Percentiles rank a stretch among this genome's conserved stretches.
These are phyloP conservation scores for Penicillium subrubescens DNA, from an alignment of 495 filamentous ascomycete genomes.

Conservation along the genomic window DNA sequence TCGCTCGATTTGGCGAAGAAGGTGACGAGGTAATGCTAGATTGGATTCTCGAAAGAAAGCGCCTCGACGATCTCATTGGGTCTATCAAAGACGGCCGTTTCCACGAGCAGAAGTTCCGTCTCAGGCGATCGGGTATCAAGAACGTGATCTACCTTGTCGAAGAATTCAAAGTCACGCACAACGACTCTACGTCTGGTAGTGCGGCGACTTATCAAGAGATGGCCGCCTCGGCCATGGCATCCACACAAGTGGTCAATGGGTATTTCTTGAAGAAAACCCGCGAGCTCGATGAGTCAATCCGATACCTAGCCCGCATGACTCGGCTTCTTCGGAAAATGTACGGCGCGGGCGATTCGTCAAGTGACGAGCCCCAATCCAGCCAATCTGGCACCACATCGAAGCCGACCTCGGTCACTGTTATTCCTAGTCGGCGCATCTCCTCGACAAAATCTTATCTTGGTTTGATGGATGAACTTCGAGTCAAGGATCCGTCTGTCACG, in stretches of 20 bases:
- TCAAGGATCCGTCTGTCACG: constrained; percentile 47
- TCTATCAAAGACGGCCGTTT: constrained; percentile 85
- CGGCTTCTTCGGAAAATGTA: constrained; percentile 66
- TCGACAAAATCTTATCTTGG: constrained; percentile 68
- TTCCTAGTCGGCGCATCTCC: constrained; percentile 68
- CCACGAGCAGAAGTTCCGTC: constrained; percentile 83
- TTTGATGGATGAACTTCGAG: constrained; percentile 58
- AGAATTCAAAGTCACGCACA: constrained; percentile 59
- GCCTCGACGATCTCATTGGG: constrained; percentile 76
- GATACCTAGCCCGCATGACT: constrained; percentile 78
- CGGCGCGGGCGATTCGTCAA: constrained; percentile 44
- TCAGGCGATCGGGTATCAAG: constrained; percentile 68
- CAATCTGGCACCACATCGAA: not conserved
- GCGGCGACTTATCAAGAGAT: constrained; percentile 61
- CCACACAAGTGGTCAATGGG: constrained; percentile 78
- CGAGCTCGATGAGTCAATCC: constrained; percentile 78
- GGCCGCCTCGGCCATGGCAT: constrained; percentile 73
- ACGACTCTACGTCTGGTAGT: constrained; percentile 32
- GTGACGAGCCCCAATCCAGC: constrained; percentile 9
- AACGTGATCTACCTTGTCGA: constrained; percentile 85
- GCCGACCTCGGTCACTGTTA: constrained; percentile 41
- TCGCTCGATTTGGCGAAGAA: constrained; percentile 60
- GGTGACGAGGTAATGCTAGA: constrained; percentile 78
- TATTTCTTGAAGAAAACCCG: constrained; percentile 80
- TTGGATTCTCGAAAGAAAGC: constrained; percentile 81